Evolutionary conservation across 2,329 filamentous ascomycete genomes (phyloP).

Genomic region (Cadophora sp.): DNA sequence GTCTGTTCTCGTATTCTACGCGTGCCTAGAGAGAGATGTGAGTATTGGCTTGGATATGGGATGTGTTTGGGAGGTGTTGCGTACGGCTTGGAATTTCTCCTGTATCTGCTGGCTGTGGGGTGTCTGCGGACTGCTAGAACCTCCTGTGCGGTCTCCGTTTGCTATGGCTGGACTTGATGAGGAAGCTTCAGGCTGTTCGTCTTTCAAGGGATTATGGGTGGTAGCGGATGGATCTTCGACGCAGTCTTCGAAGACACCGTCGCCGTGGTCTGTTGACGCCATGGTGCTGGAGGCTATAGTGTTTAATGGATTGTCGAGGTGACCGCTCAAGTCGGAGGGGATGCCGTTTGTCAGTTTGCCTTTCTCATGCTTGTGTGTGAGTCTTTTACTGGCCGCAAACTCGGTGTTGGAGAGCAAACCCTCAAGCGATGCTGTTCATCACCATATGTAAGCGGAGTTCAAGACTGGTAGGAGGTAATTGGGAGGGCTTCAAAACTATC

Average conservation of each 20-base stretch:
- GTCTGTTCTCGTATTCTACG: not conserved
- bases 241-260: constrained; percentile 1
- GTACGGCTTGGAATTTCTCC: not conserved
- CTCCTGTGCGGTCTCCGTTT: not conserved
- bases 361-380: not conserved
- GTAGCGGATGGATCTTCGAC: not conserved
- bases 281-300: not conserved
- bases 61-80: not conserved
- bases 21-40: not conserved
- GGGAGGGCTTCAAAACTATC: too few relatives aligned
- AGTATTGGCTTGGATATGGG: not conserved
- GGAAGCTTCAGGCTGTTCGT: not conserved
- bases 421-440: not conserved
- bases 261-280: not conserved
- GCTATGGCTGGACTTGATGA: not conserved
- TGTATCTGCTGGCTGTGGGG: not conserved
- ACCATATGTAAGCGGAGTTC: not conserved
- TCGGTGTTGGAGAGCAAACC: not conserved
- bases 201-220: not conserved
- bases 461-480: not conserved
- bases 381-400: not conserved
- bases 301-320: not conserved
- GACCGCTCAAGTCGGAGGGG: not conserved
- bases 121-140: not conserved
- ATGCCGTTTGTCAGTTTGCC: not conserved